phyloP scores from a whole-genome alignment of 1,139 yeast species.

The Saccharomyces pastorianus region DNA sequence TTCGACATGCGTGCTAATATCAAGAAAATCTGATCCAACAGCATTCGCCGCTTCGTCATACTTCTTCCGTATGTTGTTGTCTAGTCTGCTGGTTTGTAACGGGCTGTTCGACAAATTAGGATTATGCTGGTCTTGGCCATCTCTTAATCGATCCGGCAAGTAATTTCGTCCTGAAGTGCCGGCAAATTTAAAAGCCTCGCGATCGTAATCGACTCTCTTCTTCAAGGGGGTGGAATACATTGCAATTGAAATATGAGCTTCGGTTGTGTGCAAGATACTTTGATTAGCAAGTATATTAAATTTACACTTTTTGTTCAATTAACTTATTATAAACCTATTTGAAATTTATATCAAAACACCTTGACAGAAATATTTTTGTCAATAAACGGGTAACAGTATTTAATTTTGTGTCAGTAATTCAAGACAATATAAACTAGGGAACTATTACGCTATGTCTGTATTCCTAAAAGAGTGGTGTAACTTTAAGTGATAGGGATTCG shows the following conservation, averaged over 20 bases:
- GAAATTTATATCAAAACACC: background rate
- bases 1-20: conserved; percentile 14
- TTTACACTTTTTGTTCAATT: background rate
- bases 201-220: conserved; percentile 2
- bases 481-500: background rate
- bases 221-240: conserved; percentile 5
- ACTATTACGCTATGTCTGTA: no score
- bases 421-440: no score
- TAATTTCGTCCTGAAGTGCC: background rate
- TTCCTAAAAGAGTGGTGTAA: no score
- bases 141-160: background rate
- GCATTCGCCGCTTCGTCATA: background rate
- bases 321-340: background rate
- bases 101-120: background rate
- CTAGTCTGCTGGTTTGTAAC: no score
- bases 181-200: conserved; percentile 1
- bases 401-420: no score
- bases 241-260: background rate
- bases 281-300: no score
- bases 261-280: background rate
- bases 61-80: background rate
- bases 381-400: no score
- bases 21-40: background rate
- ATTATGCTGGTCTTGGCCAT: background rate
- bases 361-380: no score